Percentiles rank a stretch among this genome's conserved stretches.
These are phyloP conservation scores for Prototheca cutis DNA, from an alignment of 163 green algal genomes.

Conservation along the genomic window DNA sequence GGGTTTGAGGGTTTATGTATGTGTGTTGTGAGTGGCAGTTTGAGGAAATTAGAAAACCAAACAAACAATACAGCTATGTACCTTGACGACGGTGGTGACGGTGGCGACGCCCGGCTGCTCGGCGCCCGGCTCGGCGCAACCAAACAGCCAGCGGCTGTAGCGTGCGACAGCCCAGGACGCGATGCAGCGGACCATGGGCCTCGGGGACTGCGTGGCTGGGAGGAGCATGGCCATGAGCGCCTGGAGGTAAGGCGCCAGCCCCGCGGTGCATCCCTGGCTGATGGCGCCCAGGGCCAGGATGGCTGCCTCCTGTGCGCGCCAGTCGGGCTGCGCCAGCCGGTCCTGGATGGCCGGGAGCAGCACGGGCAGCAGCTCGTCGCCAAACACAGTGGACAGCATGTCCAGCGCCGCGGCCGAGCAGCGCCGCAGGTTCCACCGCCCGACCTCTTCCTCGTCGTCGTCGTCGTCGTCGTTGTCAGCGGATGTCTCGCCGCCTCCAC, in stretches of 20 bases:
- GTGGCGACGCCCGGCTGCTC: neutral
- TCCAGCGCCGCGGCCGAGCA: slow-evolving; percentile 79
- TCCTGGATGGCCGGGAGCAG: slow-evolving; percentile 82
- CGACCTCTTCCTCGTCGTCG: slow-evolving; percentile 31
- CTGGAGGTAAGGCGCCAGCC: slow-evolving; percentile 62
- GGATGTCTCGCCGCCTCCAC: slow-evolving; percentile 35
- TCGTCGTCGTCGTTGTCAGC: slow-evolving; percentile 39
- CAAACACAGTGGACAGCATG: slow-evolving; percentile 69
- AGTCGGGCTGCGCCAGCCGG: slow-evolving; percentile 34
- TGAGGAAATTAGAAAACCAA: no score
- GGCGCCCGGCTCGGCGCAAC: slow-evolving; percentile 12
- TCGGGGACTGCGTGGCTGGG: slow-evolving; percentile 47
- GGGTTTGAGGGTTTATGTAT: no score
- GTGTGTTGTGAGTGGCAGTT: no score
- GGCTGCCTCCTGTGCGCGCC: slow-evolving; percentile 51
- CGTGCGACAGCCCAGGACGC: slow-evolving; percentile 83
- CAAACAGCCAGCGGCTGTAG: slow-evolving; percentile 60
- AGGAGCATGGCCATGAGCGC: slow-evolving; percentile 58
- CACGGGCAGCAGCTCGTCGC: slow-evolving; percentile 82
- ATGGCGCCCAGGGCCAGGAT: slow-evolving; percentile 90
- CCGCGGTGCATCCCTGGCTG: slow-evolving; percentile 75
- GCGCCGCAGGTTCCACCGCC: slow-evolving; percentile 83
- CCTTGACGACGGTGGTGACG: neutral
- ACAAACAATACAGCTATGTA: no score
- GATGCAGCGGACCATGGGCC: slow-evolving; percentile 49